These are phyloP conservation scores for Castanea sativa DNA, from an alignment of 306 rosid species.

Conservation along the genomic window DNA sequence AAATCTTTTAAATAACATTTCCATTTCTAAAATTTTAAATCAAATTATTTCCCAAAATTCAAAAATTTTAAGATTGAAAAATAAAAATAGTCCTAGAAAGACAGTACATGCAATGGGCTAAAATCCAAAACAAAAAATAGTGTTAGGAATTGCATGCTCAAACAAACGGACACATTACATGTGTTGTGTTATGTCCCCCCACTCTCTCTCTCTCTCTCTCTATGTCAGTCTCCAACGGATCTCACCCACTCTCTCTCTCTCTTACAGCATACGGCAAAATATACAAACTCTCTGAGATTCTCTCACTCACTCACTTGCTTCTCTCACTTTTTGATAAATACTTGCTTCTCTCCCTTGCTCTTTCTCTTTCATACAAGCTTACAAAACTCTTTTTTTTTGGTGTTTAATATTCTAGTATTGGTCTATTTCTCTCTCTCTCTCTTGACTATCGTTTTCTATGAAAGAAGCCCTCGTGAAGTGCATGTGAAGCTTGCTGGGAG, in stretches of 20 bases:
- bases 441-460: constrained; percentile 46
- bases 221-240: constrained; percentile 62
- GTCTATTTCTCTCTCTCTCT: constrained; percentile 10
- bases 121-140: background rate
- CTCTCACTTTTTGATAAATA: too few species aligned
- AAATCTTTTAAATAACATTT: background rate
- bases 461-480: constrained; percentile 61
- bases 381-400: background rate
- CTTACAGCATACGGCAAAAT: background rate
- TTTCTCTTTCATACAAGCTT: background rate
- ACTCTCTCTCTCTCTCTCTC: constrained; percentile 33
- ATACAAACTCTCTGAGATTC: background rate
- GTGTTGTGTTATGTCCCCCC: constrained; percentile 29
- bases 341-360: too few species aligned
- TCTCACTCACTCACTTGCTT: background rate
- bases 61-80: background rate
- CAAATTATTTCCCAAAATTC: background rate
- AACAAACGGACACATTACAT: constrained; percentile 56
- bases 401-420: background rate
- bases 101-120: background rate
- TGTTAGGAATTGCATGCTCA: constrained; percentile 45
- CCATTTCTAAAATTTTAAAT: background rate
- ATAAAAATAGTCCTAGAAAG: background rate
- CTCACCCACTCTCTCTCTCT: constrained; percentile 27
- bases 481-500: constrained; percentile 79